Evolutionary conservation across 345 rosid species (phyloP).

Genomic region (Kernera saxatilis): DNA sequence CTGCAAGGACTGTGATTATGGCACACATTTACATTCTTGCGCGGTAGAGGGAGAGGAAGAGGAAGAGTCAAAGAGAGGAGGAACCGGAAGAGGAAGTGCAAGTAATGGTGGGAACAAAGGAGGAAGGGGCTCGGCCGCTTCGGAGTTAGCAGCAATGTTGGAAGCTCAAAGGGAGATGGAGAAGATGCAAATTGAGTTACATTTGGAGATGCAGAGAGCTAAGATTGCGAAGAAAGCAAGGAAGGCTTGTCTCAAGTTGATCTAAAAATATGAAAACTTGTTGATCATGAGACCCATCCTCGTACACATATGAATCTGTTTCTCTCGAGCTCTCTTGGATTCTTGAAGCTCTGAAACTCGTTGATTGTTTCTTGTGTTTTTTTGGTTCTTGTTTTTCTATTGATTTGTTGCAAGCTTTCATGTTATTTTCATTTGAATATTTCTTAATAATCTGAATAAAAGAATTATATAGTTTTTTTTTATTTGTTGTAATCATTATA

Average conservation of each 20-base stretch:
- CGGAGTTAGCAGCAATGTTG: slow-evolving; percentile 28
- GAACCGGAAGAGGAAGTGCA: not conserved
- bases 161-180: slow-evolving; percentile 33
- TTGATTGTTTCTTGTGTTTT: not conserved
- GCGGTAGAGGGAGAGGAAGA: slow-evolving; percentile 2
- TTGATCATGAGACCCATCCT: not conserved
- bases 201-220: slow-evolving; percentile 28
- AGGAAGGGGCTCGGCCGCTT: slow-evolving; percentile 12
- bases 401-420: not conserved
- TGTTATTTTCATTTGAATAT: not conserved
- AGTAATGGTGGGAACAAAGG: slow-evolving; percentile 4
- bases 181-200: slow-evolving; percentile 23
- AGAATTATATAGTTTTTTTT: not conserved
- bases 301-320: not conserved
- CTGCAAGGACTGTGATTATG: slow-evolving; percentile 29
- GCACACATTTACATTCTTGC: slow-evolving; percentile 27
- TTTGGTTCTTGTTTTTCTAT: slow-evolving; percentile 5
- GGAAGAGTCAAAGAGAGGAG: not conserved
- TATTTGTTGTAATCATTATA: not conserved
- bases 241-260: slow-evolving; percentile 17
- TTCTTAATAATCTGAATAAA: not conserved
- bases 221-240: slow-evolving; percentile 18
- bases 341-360: not conserved
- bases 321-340: not conserved
- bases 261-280: not conserved